Evolutionary conservation across 257 asterid species (phyloP).

Genomic region (Ilex asprella): DNA sequence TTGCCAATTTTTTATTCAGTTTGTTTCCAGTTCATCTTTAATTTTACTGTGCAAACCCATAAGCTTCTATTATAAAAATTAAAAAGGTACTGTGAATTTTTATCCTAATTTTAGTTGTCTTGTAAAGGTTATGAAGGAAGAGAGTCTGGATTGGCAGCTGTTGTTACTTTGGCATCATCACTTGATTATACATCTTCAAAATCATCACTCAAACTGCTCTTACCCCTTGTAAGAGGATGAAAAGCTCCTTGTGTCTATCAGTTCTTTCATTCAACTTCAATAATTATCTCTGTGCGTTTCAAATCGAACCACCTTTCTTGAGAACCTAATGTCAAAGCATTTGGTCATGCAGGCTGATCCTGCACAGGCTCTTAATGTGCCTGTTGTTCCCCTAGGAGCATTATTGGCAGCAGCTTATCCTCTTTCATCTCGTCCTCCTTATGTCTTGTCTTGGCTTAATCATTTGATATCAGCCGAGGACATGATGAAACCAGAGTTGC

Average conservation of each 20-base stretch:
- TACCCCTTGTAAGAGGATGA: conserved; percentile 71
- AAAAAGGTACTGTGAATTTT: too few relatives aligned
- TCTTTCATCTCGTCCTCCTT: conserved; percentile 87
- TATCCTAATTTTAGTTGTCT: conserved; percentile 4
- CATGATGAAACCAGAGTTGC: conserved; percentile 94
- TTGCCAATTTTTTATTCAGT: background rate
- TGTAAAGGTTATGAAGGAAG: conserved; percentile 58
- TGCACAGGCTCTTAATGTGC: conserved; percentile 90
- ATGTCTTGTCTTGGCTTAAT: conserved; percentile 79
- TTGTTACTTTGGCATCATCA: conserved; percentile 90
- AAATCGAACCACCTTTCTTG: too few relatives aligned
- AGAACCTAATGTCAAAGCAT: conserved; percentile 1
- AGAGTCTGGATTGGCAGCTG: conserved; percentile 76
- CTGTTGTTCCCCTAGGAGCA: conserved; percentile 95
- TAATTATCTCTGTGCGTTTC: too few relatives aligned
- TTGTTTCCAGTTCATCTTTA: too few relatives aligned
- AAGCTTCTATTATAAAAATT: too few relatives aligned
- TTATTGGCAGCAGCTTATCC: conserved; percentile 88
- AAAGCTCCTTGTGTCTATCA: background rate
- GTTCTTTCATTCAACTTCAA: background rate
- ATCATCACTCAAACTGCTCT: conserved; percentile 68
- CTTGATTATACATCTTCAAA: conserved; percentile 87
- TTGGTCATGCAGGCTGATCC: conserved; percentile 80
- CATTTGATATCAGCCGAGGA: conserved; percentile 87
- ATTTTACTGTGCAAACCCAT: background rate